Percentiles rank a stretch among this genome's conserved stretches.
Evolutionary conservation across 768 basidiomycete species (phyloP).

Genomic region (Collybia mongolica): DNA sequence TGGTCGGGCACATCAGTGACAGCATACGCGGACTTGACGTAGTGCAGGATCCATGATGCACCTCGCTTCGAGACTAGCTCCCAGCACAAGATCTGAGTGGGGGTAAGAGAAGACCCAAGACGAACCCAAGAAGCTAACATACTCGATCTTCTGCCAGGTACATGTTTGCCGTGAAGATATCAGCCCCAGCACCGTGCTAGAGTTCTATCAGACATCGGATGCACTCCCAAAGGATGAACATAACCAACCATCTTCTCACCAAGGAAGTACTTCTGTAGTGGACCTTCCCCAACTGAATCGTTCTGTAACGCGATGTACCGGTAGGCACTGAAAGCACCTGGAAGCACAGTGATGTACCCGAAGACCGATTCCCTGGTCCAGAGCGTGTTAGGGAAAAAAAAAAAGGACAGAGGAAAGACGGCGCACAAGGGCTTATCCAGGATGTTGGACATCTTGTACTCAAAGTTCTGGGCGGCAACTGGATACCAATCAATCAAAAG

Average conservation of each 20-base stretch:
- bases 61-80: conserved; percentile 95
- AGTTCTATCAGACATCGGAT: background rate
- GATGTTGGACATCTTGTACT: conserved; percentile 94
- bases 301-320: conserved; percentile 91
- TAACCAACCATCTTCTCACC: conserved; percentile 84
- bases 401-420: background rate
- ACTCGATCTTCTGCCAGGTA: conserved; percentile 90
- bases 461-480: conserved; percentile 91
- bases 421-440: conserved; percentile 81
- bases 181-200: conserved; percentile 77
- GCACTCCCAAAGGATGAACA: conserved; percentile 1
- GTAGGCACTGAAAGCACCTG: conserved; percentile 92
- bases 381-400: background rate
- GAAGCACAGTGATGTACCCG: conserved; percentile 93
- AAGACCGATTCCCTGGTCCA: conserved; percentile 71
- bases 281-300: conserved; percentile 78
- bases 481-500: background rate
- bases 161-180: conserved; percentile 96
- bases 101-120: background rate
- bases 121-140: conserved; percentile 16
- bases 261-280: conserved; percentile 93
- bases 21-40: conserved; percentile 92
- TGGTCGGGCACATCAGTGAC: conserved; percentile 94
- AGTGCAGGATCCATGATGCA: conserved; percentile 90
- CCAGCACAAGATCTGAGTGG: conserved; percentile 83